A percentile compares a stretch with the other conserved stretches of the same genome.
These are phyloP conservation scores for Pichia cephalocereana DNA, from an alignment of 805 yeast species.

Conservation along the genomic window DNA sequence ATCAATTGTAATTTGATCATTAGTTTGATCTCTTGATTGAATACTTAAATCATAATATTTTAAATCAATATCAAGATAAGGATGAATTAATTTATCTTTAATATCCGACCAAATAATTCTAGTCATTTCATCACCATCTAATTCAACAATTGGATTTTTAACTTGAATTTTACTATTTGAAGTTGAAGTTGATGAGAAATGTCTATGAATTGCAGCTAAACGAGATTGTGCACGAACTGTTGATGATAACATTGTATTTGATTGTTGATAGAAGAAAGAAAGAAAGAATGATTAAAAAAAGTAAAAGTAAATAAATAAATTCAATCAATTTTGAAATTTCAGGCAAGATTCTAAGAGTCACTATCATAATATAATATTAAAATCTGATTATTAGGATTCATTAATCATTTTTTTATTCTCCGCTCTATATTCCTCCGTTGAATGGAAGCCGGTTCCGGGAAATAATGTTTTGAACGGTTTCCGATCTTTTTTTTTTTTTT, in stretches of 20 bases:
- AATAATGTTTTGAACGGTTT: no score
- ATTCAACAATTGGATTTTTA: constrained; percentile 63
- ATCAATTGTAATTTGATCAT: constrained; percentile 67
- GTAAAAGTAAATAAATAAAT: no score
- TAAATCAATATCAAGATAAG: constrained; percentile 63
- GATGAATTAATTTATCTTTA: constrained; percentile 56
- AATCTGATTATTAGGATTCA: no score
- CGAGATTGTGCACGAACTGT: constrained; percentile 6
- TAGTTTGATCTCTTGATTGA: constrained; percentile 57
- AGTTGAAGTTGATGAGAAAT: constrained; percentile 14
- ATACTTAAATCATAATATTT: constrained; percentile 71
- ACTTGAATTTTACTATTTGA: constrained; percentile 53
- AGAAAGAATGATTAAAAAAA: no score
- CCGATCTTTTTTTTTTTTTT: no score
- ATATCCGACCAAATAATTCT: constrained; percentile 74
- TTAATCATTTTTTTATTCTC: no score
- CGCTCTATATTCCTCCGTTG: no score
- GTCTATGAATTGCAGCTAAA: constrained; percentile 11
- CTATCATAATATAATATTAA: no score
- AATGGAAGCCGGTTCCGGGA: no score
- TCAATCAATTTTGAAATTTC: no score
- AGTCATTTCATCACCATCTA: constrained; percentile 85
- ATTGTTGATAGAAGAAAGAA: background rate
- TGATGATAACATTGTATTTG: constrained; percentile 1
- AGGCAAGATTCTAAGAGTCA: no score